These are phyloP conservation scores for Dactylorhiza incarnata DNA, from an alignment of 106 monocot genomes.

Conservation along the genomic window DNA sequence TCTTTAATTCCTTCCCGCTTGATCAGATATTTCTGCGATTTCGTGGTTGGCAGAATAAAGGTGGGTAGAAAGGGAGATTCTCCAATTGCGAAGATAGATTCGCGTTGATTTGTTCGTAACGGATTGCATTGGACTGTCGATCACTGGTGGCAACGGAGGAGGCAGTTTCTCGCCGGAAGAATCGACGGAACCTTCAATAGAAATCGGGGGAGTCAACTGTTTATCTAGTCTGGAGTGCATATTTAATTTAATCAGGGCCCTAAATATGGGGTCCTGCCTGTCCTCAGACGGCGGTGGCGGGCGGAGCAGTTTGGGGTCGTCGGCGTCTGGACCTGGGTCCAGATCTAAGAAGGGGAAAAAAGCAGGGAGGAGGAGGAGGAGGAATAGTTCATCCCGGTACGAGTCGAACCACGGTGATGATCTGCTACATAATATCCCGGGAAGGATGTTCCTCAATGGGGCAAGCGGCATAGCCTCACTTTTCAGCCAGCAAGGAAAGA, in stretches of 20 bases:
- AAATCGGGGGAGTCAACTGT: background rate
- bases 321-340: background rate
- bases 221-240: conserved; percentile 14
- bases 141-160: background rate
- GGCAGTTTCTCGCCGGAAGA: background rate
- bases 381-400: background rate
- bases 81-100: background rate
- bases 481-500: conserved; percentile 21
- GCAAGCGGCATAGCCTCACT: conserved; percentile 8
- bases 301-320: background rate
- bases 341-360: background rate
- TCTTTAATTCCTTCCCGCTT: background rate
- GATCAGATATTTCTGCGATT: background rate
- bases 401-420: conserved; percentile 6
- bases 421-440: conserved; percentile 6
- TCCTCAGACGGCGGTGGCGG: conserved; percentile 1
- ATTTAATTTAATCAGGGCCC: conserved; percentile 14
- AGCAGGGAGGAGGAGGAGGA: conserved; percentile 2
- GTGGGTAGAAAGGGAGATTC: background rate
- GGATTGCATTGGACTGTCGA: background rate
- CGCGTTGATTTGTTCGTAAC: background rate
- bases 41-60: background rate
- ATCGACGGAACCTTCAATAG: conserved; percentile 12
- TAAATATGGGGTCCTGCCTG: conserved; percentile 20
- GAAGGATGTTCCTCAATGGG: conserved; percentile 16